These are phyloP conservation scores for Myriosclerotinia curreyana DNA, from an alignment of 2,329 filamentous ascomycete species.

Conservation along the genomic window DNA sequence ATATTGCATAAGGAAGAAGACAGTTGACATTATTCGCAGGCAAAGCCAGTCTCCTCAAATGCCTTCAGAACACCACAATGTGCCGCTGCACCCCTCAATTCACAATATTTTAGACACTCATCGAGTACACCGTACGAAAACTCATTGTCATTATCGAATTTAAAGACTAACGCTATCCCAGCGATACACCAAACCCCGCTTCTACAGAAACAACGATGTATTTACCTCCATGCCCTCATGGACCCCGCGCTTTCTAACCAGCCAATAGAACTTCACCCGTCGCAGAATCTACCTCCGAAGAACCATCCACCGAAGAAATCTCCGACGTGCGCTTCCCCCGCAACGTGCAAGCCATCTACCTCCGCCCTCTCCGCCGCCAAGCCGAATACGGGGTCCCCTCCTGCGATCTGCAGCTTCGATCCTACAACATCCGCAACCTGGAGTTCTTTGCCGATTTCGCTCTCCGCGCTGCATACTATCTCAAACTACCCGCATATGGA, in stretches of 20 bases:
- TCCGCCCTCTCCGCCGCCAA: constrained; percentile 75
- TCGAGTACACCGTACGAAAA: constrained; percentile 13
- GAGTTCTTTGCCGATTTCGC: constrained; percentile 96
- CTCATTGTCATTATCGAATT: too few species aligned
- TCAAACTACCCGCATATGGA: constrained; percentile 79
- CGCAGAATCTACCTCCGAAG: not conserved
- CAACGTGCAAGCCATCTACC: constrained; percentile 79
- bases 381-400: constrained; percentile 74
- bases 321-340: constrained; percentile 62
- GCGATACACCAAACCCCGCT: constrained; percentile 4
- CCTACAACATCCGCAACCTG: constrained; percentile 84
- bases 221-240: not conserved
- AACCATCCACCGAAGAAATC: constrained; percentile 3
- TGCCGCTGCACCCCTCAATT: constrained; percentile 8
- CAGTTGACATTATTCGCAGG: constrained; percentile 23
- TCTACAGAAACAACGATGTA: constrained; percentile 11
- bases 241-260: constrained; percentile 8
- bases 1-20: not conserved
- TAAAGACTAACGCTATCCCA: not conserved
- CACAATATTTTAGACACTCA: constrained; percentile 6
- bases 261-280: constrained; percentile 17
- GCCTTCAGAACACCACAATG: constrained; percentile 15
- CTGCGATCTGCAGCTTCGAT: constrained; percentile 89
- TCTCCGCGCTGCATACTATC: constrained; percentile 89
- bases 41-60: constrained; percentile 24